These are phyloP conservation scores for Cyathus striatus DNA, from an alignment of 768 basidiomycete species.

Conservation along the genomic window DNA sequence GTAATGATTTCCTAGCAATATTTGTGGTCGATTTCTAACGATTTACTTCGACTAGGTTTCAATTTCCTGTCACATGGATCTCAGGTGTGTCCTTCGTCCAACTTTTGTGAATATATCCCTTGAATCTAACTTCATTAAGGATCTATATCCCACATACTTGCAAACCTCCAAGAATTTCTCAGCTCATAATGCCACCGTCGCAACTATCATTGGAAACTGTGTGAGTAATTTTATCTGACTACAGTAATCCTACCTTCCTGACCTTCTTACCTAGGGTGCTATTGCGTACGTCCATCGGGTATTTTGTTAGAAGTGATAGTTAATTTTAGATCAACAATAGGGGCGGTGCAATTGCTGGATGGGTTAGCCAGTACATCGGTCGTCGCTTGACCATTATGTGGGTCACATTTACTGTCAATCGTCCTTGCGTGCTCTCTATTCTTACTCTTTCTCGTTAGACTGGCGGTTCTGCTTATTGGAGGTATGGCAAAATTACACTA, in stretches of 20 bases:
- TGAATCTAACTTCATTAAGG: conserved; percentile 24
- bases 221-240: conserved; percentile 21
- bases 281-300: conserved; percentile 21
- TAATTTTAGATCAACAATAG: too few species aligned
- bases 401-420: background rate
- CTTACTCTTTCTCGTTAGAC: conserved; percentile 18
- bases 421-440: background rate
- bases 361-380: conserved; percentile 69
- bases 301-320: too few species aligned
- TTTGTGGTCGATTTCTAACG: background rate
- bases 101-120: background rate
- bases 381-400: conserved; percentile 79
- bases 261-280: conserved; percentile 25
- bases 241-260: conserved; percentile 1
- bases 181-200: conserved; percentile 53
- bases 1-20: conserved; percentile 16
- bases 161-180: conserved; percentile 56
- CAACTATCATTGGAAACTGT: conserved; percentile 80
- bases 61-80: conserved; percentile 78
- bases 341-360: conserved; percentile 73
- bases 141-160: conserved; percentile 80
- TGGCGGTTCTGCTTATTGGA: conserved; percentile 53
- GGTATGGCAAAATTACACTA: conserved; percentile 17
- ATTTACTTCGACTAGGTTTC: conserved; percentile 42
- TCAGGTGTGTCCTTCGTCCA: conserved; percentile 29